Evolutionary conservation across 805 yeast species (phyloP), one percentile per base, ranked within the genome.

Genomic region (Helenozyma baotianmanensis): DNA sequence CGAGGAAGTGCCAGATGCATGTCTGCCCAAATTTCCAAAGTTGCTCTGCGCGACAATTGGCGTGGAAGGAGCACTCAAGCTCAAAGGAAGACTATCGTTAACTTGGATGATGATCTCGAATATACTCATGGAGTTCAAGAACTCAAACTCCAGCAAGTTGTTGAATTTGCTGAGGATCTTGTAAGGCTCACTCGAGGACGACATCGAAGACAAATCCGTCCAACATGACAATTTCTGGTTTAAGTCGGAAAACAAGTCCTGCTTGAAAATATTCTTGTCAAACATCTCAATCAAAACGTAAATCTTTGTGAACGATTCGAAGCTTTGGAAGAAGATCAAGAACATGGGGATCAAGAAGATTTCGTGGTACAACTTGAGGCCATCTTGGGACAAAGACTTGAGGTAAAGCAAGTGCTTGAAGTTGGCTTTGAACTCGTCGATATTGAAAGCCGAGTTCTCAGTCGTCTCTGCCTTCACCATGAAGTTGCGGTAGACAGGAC

Each of bases 61-160:
- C 3, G 71, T 66, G 2, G 68, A 56, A 6, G 71, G 70, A 4
- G 72, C 70, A 13, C 68, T 60, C 22, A 64, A 48, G 49, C 71
- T 64, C 40, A 66, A 54, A 0, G 72, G 71, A 25, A 64, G 48
- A 30, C 55, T 54, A 46, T 66, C 72, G 45, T 63, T 64, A n/a
- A 64, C 43, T 36, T 64, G 70, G 23, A 49, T 35, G 9, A 64
- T 27, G 19, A 65, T 46, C 33, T 62, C 66, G 35, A 62, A 62
- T 11, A 66, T 46, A 5, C 42, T 40, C 12, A 40, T 53, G 2
- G 60, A 47, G 36, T 48, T 57, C 29, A 66, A 48, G 27, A 50
- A 42, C 16, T 55, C 60, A 43, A 65, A 65, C 40, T 66, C 70
- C 13, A 49, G 41, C 27, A 52, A 38, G 26, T 46, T 42, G 12